Evolutionary conservation across 1,284 basidiomycete species (phyloP).

Genomic region (Athelia sp.): DNA sequence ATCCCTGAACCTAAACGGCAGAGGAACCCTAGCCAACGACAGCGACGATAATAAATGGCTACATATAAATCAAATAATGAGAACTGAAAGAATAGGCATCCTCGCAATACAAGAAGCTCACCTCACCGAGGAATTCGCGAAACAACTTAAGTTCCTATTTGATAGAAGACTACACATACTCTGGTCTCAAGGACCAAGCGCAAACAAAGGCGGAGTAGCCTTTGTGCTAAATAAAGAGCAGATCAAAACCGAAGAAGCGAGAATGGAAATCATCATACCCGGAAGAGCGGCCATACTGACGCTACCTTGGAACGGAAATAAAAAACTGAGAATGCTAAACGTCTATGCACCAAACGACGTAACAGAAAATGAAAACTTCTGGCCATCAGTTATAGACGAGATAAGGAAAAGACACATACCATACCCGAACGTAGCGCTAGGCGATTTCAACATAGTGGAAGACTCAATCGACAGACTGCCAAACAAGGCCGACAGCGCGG

Average conservation of each 20-base stretch:
- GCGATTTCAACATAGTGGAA: conserved; percentile 9
- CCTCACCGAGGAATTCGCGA: conserved; percentile 10
- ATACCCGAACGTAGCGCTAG: conserved; percentile 3
- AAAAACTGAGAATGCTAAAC: conserved; percentile 2
- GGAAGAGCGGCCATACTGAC: conserved; percentile 8
- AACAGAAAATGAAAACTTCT: conserved; percentile 9
- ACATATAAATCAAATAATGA: conserved; percentile 23
- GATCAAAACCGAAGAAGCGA: conserved; percentile 5
- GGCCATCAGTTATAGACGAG: conserved; percentile 4
- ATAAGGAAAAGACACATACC: conserved; percentile 4
- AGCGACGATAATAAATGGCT: conserved; percentile 18
- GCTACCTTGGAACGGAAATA: conserved; percentile 8
- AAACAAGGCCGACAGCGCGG: conserved; percentile 11
- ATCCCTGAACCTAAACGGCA: conserved; percentile 19
- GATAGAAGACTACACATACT: conserved; percentile 13
- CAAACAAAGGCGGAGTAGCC: conserved; percentile 11
- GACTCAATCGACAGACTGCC: conserved; percentile 27
- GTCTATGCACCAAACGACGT: conserved; percentile 14
- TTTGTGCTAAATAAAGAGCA: conserved; percentile 11
- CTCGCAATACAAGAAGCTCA: conserved; percentile 27
- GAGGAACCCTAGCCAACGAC: background rate
- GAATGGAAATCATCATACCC: conserved; percentile 6
- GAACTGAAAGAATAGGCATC: conserved; percentile 21
- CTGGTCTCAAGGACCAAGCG: conserved; percentile 9
- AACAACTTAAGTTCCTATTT: conserved; percentile 11